Base-by-base conservation (phyloP, 257 asterid species). In the Rauvolfia tetraphylla region DNA sequence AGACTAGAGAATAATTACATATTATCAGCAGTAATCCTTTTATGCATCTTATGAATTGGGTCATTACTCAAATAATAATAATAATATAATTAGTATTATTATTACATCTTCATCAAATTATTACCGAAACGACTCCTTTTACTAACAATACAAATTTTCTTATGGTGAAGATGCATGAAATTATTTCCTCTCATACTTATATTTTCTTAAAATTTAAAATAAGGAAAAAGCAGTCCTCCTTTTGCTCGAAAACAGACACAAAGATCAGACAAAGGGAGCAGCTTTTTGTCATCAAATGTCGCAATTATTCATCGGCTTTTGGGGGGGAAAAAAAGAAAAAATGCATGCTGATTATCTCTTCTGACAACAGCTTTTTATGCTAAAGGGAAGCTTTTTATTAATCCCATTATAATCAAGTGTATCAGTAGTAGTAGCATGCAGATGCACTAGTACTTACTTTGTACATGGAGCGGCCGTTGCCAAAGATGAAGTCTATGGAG, bases 391-490 rank as follows among this genome's bases (percentile, higher is more conserved):
- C n/a, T 22, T 15, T 27, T 15, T 6, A 5, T 9, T 3, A 51
- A 20, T 1, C 36, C 15, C 3, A 63, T 29, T 31, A 33, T 18
- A 66, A 66, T 39, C 10, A 3, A 68, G 22, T 17, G 0, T 11
- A 27, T 62, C 5, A 62, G n/a, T 39, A 4, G 3, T 18, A 3
- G 3, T 1, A 14, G 1, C 3, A 59, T 10, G 17, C 1, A 0
- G 2, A 53, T 53, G 63, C 33, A 59, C 39, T 5, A 23, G 14
- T 25, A 25, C 69, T 23, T 76, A 93, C 98, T 77, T 88, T 93
- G 82, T 93, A 93, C 96, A 93, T 93, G 75, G 98, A 91, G 15
- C 97, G 87, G 11, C 97, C 97, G 31, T 93, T 91, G 81, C 98
- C 97, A 61, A 93, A 93, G 53, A 93, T 91, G 90, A 93, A 93